These are phyloP conservation scores for Aspergillus awamori DNA, from an alignment of 2,329 filamentous ascomycete species.

Conservation along the genomic window DNA sequence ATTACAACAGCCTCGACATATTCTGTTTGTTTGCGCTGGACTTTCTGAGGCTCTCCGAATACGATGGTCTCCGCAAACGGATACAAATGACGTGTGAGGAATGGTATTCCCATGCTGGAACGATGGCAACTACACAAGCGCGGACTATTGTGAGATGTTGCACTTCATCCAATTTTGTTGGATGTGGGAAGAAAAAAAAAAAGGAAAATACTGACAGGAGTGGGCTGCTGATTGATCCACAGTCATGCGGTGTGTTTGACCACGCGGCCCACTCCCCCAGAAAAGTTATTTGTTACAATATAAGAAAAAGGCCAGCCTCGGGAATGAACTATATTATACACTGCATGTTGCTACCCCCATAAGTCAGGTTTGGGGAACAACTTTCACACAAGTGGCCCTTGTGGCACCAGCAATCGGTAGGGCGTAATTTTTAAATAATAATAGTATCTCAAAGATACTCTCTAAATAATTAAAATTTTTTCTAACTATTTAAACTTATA, in stretches of 20 bases:
- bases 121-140: neutral
- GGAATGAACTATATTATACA: too few relatives aligned
- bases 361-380: too few relatives aligned
- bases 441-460: neutral
- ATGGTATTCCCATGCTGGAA: neutral
- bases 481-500: neutral
- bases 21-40: constrained; percentile 12
- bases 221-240: too few relatives aligned
- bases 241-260: too few relatives aligned
- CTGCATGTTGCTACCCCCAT: too few relatives aligned
- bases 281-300: too few relatives aligned
- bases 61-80: constrained; percentile 33
- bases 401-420: too few relatives aligned
- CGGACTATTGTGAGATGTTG: neutral
- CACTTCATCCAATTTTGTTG: neutral
- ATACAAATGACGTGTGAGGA: constrained; percentile 26
- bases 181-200: too few relatives aligned
- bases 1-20: constrained; percentile 54
- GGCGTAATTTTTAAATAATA: neutral
- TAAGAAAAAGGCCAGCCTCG: too few relatives aligned
- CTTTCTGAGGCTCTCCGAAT: constrained; percentile 18
- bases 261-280: too few relatives aligned
- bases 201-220: too few relatives aligned
- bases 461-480: neutral
- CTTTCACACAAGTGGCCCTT: too few relatives aligned